A percentile compares a stretch with the other conserved stretches of the same genome.
Evolutionary conservation across 2,329 filamentous ascomycete species (phyloP).

Genomic region (Colletotrichum sojae): DNA sequence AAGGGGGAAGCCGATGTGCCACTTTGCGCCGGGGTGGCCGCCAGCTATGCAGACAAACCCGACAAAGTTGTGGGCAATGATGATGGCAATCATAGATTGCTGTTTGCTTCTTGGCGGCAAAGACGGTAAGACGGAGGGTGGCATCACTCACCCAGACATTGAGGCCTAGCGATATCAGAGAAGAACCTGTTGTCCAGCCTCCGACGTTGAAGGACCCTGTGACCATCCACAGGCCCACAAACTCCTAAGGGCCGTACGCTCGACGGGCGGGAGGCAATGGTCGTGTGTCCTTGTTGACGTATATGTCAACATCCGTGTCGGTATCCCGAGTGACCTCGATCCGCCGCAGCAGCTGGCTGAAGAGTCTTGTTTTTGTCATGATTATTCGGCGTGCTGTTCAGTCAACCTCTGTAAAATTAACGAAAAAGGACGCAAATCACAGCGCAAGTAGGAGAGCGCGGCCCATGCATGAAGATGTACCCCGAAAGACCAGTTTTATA

Average conservation of each 20-base stretch:
- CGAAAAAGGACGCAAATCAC: too few species aligned
- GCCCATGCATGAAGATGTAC: too few species aligned
- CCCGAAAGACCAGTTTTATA: too few species aligned
- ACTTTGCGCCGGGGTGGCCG: slow-evolving; percentile 44
- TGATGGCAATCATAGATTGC: slow-evolving; percentile 43
- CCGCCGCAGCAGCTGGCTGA: slow-evolving; percentile 30
- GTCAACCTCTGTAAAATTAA: too few species aligned
- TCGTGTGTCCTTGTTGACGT: slow-evolving; percentile 47
- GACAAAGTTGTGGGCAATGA: slow-evolving; percentile 41
- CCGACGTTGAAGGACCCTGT: slow-evolving; percentile 50
- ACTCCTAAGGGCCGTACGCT: slow-evolving; percentile 48
- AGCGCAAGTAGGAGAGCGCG: too few species aligned
- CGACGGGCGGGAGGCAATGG: slow-evolving; percentile 47
- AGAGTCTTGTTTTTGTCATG: slow-evolving; percentile 5
- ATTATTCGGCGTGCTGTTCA: background rate
- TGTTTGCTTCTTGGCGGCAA: background rate
- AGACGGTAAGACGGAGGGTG: background rate
- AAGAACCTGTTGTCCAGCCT: slow-evolving; percentile 47
- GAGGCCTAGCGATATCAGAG: slow-evolving; percentile 41
- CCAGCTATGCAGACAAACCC: slow-evolving; percentile 42
- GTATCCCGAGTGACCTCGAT: slow-evolving; percentile 43
- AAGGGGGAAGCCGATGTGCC: slow-evolving; percentile 45
- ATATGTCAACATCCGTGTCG: slow-evolving; percentile 42
- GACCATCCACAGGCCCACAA: slow-evolving; percentile 49
- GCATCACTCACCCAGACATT: slow-evolving; percentile 40